Conservation (phyloP, 306 rosid genomes). For the Lathyrus sativus region DNA sequence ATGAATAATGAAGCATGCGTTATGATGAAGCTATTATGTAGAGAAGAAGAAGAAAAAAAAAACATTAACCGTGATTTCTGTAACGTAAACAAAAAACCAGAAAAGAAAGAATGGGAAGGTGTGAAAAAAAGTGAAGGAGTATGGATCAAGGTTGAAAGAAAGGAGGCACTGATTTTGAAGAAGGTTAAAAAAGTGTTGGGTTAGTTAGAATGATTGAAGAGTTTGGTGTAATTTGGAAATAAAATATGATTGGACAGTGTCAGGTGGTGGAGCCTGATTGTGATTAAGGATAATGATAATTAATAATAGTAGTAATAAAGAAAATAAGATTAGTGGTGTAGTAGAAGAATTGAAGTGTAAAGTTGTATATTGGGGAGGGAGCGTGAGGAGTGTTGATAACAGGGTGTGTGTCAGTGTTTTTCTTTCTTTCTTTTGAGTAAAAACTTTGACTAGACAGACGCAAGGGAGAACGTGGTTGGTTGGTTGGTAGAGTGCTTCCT, state of each 20-base stretch:
- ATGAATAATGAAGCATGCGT: conserved; percentile 32
- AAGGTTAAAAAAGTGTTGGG: conserved; percentile 4
- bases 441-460: conserved; percentile 44
- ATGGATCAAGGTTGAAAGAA: neutral
- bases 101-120: conserved; percentile 1
- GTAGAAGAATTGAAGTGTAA: too few relatives aligned
- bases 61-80: conserved; percentile 37
- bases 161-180: conserved; percentile 37
- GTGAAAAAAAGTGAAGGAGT: neutral
- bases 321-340: too few relatives aligned
- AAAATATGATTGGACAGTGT: conserved; percentile 59
- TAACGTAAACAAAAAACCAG: conserved; percentile 3
- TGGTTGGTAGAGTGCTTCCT: neutral
- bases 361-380: conserved; percentile 30
- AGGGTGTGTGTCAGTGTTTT: conserved; percentile 25
- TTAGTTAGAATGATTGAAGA: conserved; percentile 68
- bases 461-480: neutral
- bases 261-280: conserved; percentile 10
- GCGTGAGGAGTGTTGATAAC: conserved; percentile 38
- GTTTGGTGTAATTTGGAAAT: conserved; percentile 31
- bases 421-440: neutral
- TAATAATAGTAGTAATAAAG: too few relatives aligned
- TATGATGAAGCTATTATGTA: conserved; percentile 36
- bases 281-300: conserved; percentile 11
- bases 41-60: neutral